Evolutionary conservation across 2,329 filamentous ascomycete species (phyloP).

Genomic region (Fusarium chlamydosporum): DNA sequence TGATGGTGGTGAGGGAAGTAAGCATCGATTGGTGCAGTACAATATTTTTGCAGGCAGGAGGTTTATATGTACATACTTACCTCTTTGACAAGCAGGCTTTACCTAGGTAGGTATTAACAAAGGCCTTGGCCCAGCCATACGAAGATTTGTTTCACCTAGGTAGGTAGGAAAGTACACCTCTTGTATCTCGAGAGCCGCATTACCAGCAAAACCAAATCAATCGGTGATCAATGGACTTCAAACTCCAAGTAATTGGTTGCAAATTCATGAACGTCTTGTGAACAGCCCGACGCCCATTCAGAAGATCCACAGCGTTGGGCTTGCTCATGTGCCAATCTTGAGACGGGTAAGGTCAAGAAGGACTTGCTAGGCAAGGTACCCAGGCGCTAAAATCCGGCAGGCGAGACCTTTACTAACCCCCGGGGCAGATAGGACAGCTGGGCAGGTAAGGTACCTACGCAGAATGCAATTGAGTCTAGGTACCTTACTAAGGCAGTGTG

Average conservation of each 20-base stretch:
- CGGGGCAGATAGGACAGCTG: conserved; percentile 14
- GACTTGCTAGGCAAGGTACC: conserved; percentile 28
- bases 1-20: conserved; percentile 11
- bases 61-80: conserved; percentile 7
- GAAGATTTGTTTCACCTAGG: conserved; percentile 6
- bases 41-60: neutral
- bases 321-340: conserved; percentile 64
- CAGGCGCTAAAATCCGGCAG: conserved; percentile 31
- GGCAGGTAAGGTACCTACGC: conserved; percentile 17
- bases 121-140: neutral
- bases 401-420: conserved; percentile 23
- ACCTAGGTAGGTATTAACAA: no score
- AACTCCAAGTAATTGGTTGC: conserved; percentile 29
- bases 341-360: conserved; percentile 55
- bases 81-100: conserved; percentile 3
- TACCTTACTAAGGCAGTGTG: no score
- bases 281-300: conserved; percentile 41
- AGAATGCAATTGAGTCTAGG: neutral
- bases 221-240: conserved; percentile 14
- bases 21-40: conserved; percentile 12
- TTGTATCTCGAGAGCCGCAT: neutral
- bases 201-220: neutral
- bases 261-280: conserved; percentile 41
- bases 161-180: neutral
- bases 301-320: conserved; percentile 58